phyloP scores from a whole-genome alignment of 345 rosid species.

The Eucalyptus marginata region DNA sequence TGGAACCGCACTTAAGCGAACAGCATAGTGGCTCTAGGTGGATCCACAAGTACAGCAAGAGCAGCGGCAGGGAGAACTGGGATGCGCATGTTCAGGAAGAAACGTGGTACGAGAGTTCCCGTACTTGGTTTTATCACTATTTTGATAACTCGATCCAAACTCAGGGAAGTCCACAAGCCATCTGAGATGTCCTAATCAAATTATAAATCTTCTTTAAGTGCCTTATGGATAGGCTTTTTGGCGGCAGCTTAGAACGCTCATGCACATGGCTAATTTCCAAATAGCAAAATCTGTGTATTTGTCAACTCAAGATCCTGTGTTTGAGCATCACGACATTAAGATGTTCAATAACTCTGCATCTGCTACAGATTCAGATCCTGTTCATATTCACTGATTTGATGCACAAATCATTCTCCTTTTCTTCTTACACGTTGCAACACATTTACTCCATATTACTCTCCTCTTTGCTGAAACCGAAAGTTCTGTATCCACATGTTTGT shows the following conservation, averaged over 20 bases:
- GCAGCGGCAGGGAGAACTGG: slow-evolving; percentile 89
- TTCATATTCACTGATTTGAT: neutral
- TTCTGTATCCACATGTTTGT: neutral
- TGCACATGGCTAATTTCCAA: neutral
- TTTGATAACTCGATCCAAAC: slow-evolving; percentile 73
- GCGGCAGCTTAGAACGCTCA: neutral
- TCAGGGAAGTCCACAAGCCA: slow-evolving; percentile 58
- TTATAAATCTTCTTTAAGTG: neutral
- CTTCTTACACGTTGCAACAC: neutral
- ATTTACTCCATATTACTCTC: neutral
- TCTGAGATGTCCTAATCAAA: slow-evolving; percentile 13
- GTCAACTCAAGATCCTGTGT: neutral
- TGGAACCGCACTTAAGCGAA: slow-evolving; percentile 96
- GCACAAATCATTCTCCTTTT: neutral
- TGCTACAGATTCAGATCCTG: neutral
- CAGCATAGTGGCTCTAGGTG: slow-evolving; percentile 74
- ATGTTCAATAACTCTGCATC: neutral
- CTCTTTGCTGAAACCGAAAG: neutral
- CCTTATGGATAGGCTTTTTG: neutral
- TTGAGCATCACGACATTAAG: neutral
- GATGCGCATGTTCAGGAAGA: slow-evolving; percentile 64
- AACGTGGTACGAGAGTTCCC: slow-evolving; percentile 96
- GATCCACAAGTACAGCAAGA: slow-evolving; percentile 91
- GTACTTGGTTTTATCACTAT: slow-evolving; percentile 75
- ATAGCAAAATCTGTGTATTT: neutral